Conservation (phyloP, 805 yeast species). For the Osmozyma mogii region DNA sequence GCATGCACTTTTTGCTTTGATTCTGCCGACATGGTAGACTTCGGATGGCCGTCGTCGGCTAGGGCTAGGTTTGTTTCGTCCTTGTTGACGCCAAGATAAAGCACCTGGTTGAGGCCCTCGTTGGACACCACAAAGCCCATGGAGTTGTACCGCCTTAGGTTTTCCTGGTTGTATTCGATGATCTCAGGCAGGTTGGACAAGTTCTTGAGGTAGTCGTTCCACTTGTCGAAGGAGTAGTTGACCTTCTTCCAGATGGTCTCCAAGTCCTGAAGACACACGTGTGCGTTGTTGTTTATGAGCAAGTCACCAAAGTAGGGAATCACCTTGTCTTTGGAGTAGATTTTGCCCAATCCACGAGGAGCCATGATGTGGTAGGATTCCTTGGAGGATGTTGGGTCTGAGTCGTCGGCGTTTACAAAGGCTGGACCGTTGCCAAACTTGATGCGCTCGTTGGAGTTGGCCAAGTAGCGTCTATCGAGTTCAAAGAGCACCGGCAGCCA, state of each 20-base stretch:
- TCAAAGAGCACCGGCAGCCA: slow-evolving; percentile 95
- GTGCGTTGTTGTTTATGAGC: slow-evolving; percentile 38
- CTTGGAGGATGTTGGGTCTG: slow-evolving; percentile 9
- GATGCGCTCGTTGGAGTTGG: slow-evolving; percentile 14
- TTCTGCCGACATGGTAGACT: too few species aligned
- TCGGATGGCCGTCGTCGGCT: too few species aligned
- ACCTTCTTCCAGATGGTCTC: slow-evolving; percentile 62
- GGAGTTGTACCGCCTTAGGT: slow-evolving; percentile 29
- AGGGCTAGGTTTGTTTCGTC: slow-evolving; percentile 17
- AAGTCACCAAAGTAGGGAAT: slow-evolving; percentile 91
- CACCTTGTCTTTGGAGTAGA: slow-evolving; percentile 67
- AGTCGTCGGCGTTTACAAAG: slow-evolving; percentile 7
- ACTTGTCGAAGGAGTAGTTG: slow-evolving; percentile 65
- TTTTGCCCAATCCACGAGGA: slow-evolving; percentile 77
- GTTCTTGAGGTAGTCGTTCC: slow-evolving; percentile 64
- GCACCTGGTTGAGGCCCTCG: slow-evolving; percentile 35
- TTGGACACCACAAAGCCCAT: slow-evolving; percentile 38
- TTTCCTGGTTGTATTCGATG: slow-evolving; percentile 33
- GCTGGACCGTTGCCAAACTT: slow-evolving; percentile 10
- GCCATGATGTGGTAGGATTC: slow-evolving; percentile 69
- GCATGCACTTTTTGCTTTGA: too few species aligned
- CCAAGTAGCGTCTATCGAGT: slow-evolving; percentile 65
- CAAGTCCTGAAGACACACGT: slow-evolving; percentile 48
- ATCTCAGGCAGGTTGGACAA: slow-evolving; percentile 37
- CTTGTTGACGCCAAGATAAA: slow-evolving; percentile 31